These are phyloP conservation scores for Hypomyces rosellus DNA, from an alignment of 2,329 filamentous ascomycete genomes.

Conservation along the genomic window DNA sequence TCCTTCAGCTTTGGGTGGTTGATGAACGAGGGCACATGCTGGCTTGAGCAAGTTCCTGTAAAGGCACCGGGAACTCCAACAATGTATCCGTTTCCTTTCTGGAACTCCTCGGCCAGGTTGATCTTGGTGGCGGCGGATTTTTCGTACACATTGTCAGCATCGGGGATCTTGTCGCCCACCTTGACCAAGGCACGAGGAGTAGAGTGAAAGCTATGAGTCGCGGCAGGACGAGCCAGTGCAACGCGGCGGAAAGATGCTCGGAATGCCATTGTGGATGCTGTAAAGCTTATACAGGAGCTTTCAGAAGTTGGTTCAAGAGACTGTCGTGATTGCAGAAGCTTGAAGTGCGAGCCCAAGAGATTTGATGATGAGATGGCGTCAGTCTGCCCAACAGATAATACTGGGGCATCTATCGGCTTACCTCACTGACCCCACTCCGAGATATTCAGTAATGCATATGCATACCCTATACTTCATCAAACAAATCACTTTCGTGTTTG, in stretches of 20 bases:
- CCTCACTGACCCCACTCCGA: not conserved
- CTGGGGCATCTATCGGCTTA: not conserved
- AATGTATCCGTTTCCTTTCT: constrained; percentile 67
- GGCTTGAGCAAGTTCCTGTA: constrained; percentile 49
- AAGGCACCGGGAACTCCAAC: constrained; percentile 81
- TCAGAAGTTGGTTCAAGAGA: not conserved
- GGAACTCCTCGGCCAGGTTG: constrained; percentile 72
- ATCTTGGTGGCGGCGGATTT: constrained; percentile 88
- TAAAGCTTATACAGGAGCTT: not conserved
- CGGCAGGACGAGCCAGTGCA: constrained; percentile 24
- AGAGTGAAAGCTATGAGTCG: constrained; percentile 53
- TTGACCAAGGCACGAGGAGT: constrained; percentile 59
- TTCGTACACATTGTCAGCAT: constrained; percentile 72
- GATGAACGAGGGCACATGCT: constrained; percentile 82
- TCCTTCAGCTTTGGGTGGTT: constrained; percentile 69
- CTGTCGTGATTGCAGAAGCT: not conserved
- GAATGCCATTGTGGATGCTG: constrained; percentile 28
- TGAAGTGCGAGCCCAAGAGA: constrained; percentile 2
- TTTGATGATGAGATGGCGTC: constrained; percentile 6
- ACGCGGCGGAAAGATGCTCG: constrained; percentile 29
- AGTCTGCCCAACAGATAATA: not conserved
- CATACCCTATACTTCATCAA: too few species aligned
- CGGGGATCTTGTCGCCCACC: constrained; percentile 72
- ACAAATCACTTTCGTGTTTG: too few species aligned
- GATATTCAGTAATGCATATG: too few species aligned